Conservation (phyloP, 345 rosid species). For the Kandelia obovata region DNA sequence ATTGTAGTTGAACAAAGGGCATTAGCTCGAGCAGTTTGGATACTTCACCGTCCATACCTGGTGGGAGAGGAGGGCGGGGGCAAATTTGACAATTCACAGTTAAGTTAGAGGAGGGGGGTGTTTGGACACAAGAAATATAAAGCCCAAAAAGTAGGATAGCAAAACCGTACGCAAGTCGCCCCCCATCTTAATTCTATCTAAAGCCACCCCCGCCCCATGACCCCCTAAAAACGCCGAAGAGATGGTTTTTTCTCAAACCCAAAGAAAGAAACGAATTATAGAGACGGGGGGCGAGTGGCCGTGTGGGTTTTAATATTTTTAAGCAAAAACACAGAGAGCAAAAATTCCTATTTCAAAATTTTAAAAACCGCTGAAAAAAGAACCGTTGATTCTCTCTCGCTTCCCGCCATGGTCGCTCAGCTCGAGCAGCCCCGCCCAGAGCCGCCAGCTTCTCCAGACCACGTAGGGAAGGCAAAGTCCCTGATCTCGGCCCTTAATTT, state of each 20-base stretch:
- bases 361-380: conserved; percentile 22
- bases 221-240: conserved; percentile 8
- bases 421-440: conserved; percentile 39
- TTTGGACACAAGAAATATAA: not conserved
- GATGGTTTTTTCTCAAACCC: conserved; percentile 7
- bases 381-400: not conserved
- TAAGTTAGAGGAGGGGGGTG: not conserved
- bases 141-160: not conserved
- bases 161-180: not conserved
- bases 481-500: conserved; percentile 77
- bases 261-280: conserved; percentile 5
- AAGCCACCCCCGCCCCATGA: not conserved
- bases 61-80: not conserved
- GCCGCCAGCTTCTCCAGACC: conserved; percentile 27
- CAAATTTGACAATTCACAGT: not conserved
- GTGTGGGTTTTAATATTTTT: not conserved
- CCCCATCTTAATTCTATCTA: no score
- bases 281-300: not conserved
- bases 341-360: not conserved
- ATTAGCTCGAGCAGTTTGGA: no score
- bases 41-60: no score
- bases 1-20: no score
- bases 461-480: conserved; percentile 55
- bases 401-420: conserved; percentile 86
- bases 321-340: not conserved